These are phyloP conservation scores for Epicoccum sorghinum DNA, from an alignment of 2,329 filamentous ascomycete species.

Conservation along the genomic window DNA sequence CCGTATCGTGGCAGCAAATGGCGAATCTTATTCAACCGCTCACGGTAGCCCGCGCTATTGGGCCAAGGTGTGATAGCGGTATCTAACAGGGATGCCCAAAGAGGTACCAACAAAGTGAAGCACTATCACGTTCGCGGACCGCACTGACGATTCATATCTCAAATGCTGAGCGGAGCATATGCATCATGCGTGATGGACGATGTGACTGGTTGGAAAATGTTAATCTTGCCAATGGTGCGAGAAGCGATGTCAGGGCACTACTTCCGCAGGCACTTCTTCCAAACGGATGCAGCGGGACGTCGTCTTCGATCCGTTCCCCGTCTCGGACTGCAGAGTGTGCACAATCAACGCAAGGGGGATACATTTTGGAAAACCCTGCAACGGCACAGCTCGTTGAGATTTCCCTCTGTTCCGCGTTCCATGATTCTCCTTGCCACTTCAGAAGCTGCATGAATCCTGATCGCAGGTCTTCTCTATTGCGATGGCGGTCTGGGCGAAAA, in stretches of 20 bases:
- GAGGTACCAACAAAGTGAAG: constrained; percentile 30
- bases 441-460: constrained; percentile 11
- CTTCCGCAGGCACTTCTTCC: constrained; percentile 28
- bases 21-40: constrained; percentile 45
- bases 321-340: constrained; percentile 6
- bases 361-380: constrained; percentile 2
- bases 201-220: constrained; percentile 36
- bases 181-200: constrained; percentile 28
- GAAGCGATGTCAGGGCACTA: constrained; percentile 26
- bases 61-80: constrained; percentile 47
- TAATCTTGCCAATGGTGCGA: constrained; percentile 28
- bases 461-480: constrained; percentile 4
- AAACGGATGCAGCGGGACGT: constrained; percentile 43
- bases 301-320: constrained; percentile 26
- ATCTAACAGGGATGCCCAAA: constrained; percentile 31
- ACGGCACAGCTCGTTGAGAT: constrained; percentile 3
- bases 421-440: constrained; percentile 2
- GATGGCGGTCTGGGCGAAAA: constrained; percentile 19
- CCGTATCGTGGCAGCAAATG: constrained; percentile 43
- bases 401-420: constrained; percentile 1
- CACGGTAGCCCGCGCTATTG: constrained; percentile 43
- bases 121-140: constrained; percentile 35
- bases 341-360: constrained; percentile 12
- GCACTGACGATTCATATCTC: constrained; percentile 29
- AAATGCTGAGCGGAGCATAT: constrained; percentile 24